Evolutionary conservation across 352 stramenopile genomes (phyloP).

Genomic region (Globisporangium carolinianum): DNA sequence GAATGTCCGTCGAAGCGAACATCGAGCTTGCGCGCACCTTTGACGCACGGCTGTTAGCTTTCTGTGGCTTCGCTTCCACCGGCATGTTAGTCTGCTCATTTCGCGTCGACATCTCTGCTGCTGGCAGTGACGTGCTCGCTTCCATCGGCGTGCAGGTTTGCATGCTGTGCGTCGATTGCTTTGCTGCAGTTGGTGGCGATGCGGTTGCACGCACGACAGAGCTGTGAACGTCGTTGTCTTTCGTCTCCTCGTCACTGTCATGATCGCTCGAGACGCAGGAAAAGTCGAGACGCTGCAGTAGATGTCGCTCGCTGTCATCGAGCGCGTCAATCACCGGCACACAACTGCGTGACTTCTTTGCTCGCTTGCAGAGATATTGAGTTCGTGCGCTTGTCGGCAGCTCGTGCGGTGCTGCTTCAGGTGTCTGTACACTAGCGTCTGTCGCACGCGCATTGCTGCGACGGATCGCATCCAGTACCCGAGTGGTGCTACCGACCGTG

Average conservation of each 20-base stretch:
- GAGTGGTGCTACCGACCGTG: not conserved
- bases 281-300: constrained; percentile 16
- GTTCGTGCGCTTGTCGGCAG: not conserved
- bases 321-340: not conserved
- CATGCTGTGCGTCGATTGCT: too few species aligned
- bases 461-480: not conserved
- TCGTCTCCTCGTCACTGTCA: constrained; percentile 3
- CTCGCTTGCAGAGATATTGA: constrained; percentile 1
- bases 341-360: constrained; percentile 6
- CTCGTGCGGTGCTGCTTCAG: not conserved
- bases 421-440: not conserved
- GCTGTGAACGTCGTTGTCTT: not conserved
- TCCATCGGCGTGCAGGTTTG: too few species aligned
- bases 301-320: not conserved
- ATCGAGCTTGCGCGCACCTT: not conserved
- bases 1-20: too few species aligned
- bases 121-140: too few species aligned
- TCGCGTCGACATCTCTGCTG: too few species aligned
- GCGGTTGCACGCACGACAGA: too few species aligned
- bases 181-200: too few species aligned
- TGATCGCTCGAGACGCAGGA: constrained; percentile 1
- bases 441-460: not conserved
- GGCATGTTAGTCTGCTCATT: too few species aligned
- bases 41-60: not conserved
- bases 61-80: not conserved